Base-by-base conservation (phyloP, 257 asterid genomes). In the Capsicum pubescens region DNA sequence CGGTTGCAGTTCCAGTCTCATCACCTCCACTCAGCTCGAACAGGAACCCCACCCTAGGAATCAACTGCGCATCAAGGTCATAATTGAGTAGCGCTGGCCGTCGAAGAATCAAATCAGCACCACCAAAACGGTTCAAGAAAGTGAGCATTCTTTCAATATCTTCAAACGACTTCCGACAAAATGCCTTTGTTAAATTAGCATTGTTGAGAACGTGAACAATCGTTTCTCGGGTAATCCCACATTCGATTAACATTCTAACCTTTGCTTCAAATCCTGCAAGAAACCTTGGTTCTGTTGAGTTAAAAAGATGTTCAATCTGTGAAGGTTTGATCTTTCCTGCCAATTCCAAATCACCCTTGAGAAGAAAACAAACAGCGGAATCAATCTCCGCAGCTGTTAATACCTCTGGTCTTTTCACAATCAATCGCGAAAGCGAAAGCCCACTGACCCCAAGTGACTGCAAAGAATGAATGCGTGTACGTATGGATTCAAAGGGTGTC, bases 21-120 rank as follows among this genome's bases (percentile, higher is more conserved):
- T 93, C 90, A 7, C 89, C 91, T 3, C 94, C 93, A 66, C 98
- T 92, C 85, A 95, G 72, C 61, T 93, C 92, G 52, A 92, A 86
- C n/a, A 95, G 87, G 64, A 90, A 93, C 58, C 90, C 91, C 3
- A 95, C 90, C 84, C 98, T 92, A 13, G 98, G 99, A 35, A 90
- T 88, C 88, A 95, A 87, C 63, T 95, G 98, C 57, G 87, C 64
- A 80, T 95, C 97, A 80, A 95, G 86, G 84, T 94, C 92, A 80
- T 88, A 92, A 69, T 90, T 91, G 61, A 95, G 94, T 50, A 92
- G 84, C 1, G 97, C 94, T 14, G 98, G 98, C 42, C 97, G 91
- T 39, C 93, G 94, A n/a, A 93, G 87, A 80, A 95, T 90, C 84
- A 95, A 86, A 60, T 89, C 90, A 14, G 67, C 88, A 8, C 99